Evolutionary conservation across 331 rosid species (phyloP).

Genomic region (Malus hybrid): DNA sequence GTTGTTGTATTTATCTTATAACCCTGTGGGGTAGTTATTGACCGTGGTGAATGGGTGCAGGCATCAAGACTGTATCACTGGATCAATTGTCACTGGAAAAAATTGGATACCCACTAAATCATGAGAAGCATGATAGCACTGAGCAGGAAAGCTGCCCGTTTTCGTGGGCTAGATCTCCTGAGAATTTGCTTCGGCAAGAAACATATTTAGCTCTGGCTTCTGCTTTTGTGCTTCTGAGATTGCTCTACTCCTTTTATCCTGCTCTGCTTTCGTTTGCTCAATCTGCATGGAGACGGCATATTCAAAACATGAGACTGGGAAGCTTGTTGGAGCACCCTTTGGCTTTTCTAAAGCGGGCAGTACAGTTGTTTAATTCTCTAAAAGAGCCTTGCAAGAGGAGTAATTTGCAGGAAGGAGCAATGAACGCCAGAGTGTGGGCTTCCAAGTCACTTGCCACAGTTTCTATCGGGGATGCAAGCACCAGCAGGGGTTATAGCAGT

Average conservation of each 20-base stretch:
- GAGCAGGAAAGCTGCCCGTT: slow-evolving; percentile 92
- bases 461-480: slow-evolving; percentile 75
- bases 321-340: slow-evolving; percentile 76
- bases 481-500: slow-evolving; percentile 43
- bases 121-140: slow-evolving; percentile 39
- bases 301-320: slow-evolving; percentile 53
- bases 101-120: slow-evolving; percentile 43
- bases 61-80: slow-evolving; percentile 47
- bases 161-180: slow-evolving; percentile 97
- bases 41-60: slow-evolving; percentile 30
- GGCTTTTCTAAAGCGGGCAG: slow-evolving; percentile 56
- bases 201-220: slow-evolving; percentile 85
- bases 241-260: slow-evolving; percentile 59
- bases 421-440: slow-evolving; percentile 97
- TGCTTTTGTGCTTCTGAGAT: slow-evolving; percentile 71
- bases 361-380: slow-evolving; percentile 49
- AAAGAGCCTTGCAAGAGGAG: slow-evolving; percentile 95
- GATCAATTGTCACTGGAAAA: slow-evolving; percentile 57
- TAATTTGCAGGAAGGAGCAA: slow-evolving; percentile 96
- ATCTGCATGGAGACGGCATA: slow-evolving; percentile 55
- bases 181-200: slow-evolving; percentile 75
- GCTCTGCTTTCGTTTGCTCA: slow-evolving; percentile 41
- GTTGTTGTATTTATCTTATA: background rate
- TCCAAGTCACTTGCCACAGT: slow-evolving; percentile 97
- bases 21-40: background rate